phyloP scores from a whole-genome alignment of 192 early-diverging fungal genomes.

The Coemansia javaensis region DNA sequence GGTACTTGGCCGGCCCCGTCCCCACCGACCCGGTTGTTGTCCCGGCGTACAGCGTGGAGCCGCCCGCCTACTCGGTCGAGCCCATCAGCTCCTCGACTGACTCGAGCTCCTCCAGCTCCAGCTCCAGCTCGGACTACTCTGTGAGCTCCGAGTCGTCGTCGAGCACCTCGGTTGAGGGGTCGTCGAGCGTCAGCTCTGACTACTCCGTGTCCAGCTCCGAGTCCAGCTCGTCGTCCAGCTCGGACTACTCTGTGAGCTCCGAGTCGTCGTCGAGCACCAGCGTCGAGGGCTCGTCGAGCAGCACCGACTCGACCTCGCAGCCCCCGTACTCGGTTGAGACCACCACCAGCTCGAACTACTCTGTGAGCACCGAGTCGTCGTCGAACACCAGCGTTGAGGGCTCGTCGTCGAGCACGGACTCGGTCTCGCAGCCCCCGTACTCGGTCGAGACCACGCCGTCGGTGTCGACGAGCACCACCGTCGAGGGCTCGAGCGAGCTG shows the following conservation, averaged over 20 bases:
- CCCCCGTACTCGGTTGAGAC: conserved; percentile 1
- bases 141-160: background rate
- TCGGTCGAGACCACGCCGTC: background rate
- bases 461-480: conserved; percentile 10
- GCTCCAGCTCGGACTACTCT: too few relatives aligned
- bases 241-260: too few relatives aligned
- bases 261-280: too few relatives aligned
- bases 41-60: background rate
- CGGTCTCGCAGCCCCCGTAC: conserved; percentile 1
- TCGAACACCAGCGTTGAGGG: conserved; percentile 2
- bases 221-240: too few relatives aligned
- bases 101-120: too few relatives aligned
- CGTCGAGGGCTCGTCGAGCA: too few relatives aligned
- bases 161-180: conserved; percentile 1
- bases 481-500: too few relatives aligned
- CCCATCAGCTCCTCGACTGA: background rate
- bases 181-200: too few relatives aligned
- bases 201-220: too few relatives aligned
- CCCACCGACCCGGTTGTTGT: conserved; percentile 14
- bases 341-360: too few relatives aligned
- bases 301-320: too few relatives aligned
- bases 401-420: too few relatives aligned
- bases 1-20: conserved; percentile 3
- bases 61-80: conserved; percentile 1
- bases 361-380: background rate